Evolutionary conservation across 495 filamentous ascomycete species (phyloP), one percentile per base, ranked within the genome.

Genomic region (Xylaria sp.): DNA sequence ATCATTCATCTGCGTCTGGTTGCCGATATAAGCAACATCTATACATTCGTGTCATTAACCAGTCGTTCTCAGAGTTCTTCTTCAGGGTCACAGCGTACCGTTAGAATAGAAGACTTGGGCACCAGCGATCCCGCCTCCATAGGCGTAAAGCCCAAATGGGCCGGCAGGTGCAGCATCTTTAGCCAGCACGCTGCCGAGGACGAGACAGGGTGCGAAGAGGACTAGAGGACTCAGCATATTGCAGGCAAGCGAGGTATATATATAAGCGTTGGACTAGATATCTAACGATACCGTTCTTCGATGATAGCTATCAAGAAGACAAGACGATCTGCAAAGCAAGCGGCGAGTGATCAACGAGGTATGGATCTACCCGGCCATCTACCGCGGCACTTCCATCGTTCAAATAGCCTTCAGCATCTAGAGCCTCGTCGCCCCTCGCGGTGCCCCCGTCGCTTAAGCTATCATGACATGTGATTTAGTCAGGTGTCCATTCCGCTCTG

Each of bases 21-120:
- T 29, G 50, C 65, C 65, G 65, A 67, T 57, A 19, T 29, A 67
- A 31, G 65, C 63, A 1, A 31, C 17, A 17, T 55, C 65, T 57
- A 26, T 41, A 31, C 2, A 11, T 9, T 9, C 21, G 1, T 8
- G 19, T 65, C 7, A 52, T 9, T 24, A 29, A 37, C 7, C 21
- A 44, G 9, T 21, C 19, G 21, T 31, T 3, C 26, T 29, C 26
- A 41, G 9, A 12, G 11, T 8, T 55, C 2, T 19, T 8, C 2
- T n/a, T n/a, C n/a, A n/a, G 0, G 5, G 48, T 9, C 4, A 19
- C 26, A 57, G 37, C 65, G 43, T 43, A 67, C 65, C 65, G 1
- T 57, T 40, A 6, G 65, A 67, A 31, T 67, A 67, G 52, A 67
- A 67, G 21, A 67, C 65, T 14, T 41, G 65, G 14, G 65, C 65